Base-by-base conservation (phyloP, 2,329 filamentous ascomycete genomes). In the Alternaria longipes region DNA sequence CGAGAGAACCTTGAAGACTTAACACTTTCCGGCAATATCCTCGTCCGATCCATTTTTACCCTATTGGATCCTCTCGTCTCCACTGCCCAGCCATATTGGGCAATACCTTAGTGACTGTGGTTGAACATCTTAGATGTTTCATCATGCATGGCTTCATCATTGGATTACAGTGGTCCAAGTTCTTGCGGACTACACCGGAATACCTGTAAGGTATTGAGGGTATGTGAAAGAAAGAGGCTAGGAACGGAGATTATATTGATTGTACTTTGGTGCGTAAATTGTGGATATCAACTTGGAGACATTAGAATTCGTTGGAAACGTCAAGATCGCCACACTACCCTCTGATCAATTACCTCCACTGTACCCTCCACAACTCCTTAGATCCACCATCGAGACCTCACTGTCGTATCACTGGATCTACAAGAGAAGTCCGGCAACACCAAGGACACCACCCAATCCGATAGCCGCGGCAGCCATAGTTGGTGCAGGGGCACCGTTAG, bases 401-500 rank as follows among this genome's bases (percentile, higher is more conserved):
- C 12, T 20, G 11, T 1, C 12, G 24, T 26, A 26, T 3, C 12
- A 38, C 30, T 11, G 1, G 8, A 16, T 54, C 26, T 54, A 58
- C 50, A 58, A 54, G 14, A 20, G 18, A 22, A 58, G 18, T 28
- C 30, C 56, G 8, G 50, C 26, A 40, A 54, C 36, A 26, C 49
- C 50, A 24, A 54, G 40, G n/a, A 58, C 7, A 20, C 49, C 56
- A 34, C 49, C 26, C 3, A 50, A n/a, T 12, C 46, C 46, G 18
- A 50, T 24, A 14, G 34, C 50, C 14, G 41, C 50, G 8, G 50
- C 41, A 12, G 56, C 56, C 56, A 54, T 40, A 24, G 50, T 38
- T 4, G 34, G 54, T 4, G 41, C 24, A 24, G 22, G 41, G 9
- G 56, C 56, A 26, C 49, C 41, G 20, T 54, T 54, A 9, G 30